phyloP scores from a whole-genome alignment of 805 yeast genomes.

The Ogataea populi-albae region DNA sequence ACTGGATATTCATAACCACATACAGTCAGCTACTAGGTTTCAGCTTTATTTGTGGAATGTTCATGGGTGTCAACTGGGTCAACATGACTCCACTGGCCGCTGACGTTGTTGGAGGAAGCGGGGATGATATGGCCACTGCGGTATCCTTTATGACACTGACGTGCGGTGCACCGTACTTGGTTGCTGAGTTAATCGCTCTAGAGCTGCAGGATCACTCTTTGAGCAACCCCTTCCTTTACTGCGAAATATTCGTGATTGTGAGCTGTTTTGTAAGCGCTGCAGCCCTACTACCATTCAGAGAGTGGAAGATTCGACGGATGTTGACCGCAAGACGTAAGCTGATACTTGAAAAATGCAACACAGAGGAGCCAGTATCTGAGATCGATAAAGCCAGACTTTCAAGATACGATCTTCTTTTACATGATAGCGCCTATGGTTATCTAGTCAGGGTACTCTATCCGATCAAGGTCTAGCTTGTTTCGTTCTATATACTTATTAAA shows the following conservation, averaged over 20 bases:
- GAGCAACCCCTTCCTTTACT: constrained; percentile 48
- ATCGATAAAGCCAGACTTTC: constrained; percentile 10
- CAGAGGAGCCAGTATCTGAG: constrained; percentile 2
- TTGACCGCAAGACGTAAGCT: constrained; percentile 26
- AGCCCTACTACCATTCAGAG: constrained; percentile 49
- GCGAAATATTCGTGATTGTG: constrained; percentile 60
- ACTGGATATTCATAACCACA: constrained; percentile 48
- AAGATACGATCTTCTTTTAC: constrained; percentile 17
- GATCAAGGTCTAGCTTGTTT: constrained; percentile 22
- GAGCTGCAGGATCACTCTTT: constrained; percentile 26
- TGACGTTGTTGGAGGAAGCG: constrained; percentile 32
- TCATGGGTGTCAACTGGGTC: constrained; percentile 46
- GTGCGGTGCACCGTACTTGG: constrained; percentile 31
- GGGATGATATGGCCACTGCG: constrained; percentile 29
- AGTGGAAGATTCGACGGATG: constrained; percentile 48
- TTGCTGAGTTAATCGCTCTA: constrained; percentile 34
- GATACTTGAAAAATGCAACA: constrained; percentile 4
- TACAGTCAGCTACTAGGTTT: constrained; percentile 43
- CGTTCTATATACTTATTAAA: not conserved
- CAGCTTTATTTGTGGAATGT: constrained; percentile 41
- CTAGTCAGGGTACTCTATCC: constrained; percentile 28
- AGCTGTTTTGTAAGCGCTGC: constrained; percentile 42
- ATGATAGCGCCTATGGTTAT: constrained; percentile 8
- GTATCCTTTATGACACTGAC: constrained; percentile 24
- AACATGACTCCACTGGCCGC: constrained; percentile 36